Base-by-base conservation (phyloP, 345 rosid species). In the Moricandia arvensis region DNA sequence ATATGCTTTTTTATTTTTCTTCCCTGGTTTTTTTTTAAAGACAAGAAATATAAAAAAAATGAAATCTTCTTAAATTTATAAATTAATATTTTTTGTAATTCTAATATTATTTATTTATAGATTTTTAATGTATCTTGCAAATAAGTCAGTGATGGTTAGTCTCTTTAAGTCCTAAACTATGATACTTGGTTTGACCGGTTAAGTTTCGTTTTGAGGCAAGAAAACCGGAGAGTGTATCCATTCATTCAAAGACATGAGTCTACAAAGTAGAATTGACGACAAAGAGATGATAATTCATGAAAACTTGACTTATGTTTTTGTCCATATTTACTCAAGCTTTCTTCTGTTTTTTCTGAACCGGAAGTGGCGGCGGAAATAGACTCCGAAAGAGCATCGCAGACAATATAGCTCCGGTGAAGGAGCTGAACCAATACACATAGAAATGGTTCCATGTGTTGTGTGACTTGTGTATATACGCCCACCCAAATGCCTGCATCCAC, bases 381-480 rank as follows among this genome's bases (percentile, higher is more conserved):
- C 73, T 24, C 2, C 99, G 89, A 86, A 88, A 95, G 57, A 83
- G 69, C 91, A 85, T 84, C 0, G 99, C 91, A 1, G 99, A 93
- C 68, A 83, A 66, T 61, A 87, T 84, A 6, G 98, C 87, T 66
- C 99, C 99, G 1, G 85, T 73, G 62, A 88, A 93, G 27, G 99
- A 96, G 78, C 96, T 84, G 61, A 95, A 68, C 99, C 98, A 95
- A 68, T 93, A 88, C 17, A 95, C 98, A 33, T 93, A 95, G 65
- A 89, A 76, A 63, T 95, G 99, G 72, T 93, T 94, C 98, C 96
- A 93, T 61, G 94, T 88, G 80, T 84, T 79, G 78, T 95, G 99
- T 82, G 91, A 61, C 17, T 84, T 91, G 89, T 89, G 78, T 41
- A 90, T 47, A 59, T 87, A 95, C 15, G 94, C 97, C 99, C 99